Conservation (phyloP, 768 basidiomycete genomes). For the Rhizopogon vinicolor region DNA sequence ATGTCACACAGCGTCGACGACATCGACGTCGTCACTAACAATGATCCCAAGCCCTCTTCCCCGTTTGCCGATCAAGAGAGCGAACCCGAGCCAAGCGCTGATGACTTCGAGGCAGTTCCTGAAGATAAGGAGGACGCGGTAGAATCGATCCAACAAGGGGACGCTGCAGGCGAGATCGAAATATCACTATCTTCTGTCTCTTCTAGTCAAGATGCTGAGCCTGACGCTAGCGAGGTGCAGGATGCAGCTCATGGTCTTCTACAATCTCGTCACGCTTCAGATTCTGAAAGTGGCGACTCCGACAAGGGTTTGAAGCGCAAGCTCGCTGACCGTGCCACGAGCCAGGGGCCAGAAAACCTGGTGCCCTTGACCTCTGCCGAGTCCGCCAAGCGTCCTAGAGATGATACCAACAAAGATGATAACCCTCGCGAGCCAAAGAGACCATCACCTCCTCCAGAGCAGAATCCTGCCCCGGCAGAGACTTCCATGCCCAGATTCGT, state of each 20-base stretch:
- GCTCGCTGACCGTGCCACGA: constrained; percentile 61
- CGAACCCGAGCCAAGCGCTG: constrained; percentile 58
- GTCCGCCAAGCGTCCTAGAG: constrained; percentile 53
- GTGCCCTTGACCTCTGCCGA: constrained; percentile 24
- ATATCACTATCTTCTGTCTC: constrained; percentile 13
- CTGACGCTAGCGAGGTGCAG: constrained; percentile 27
- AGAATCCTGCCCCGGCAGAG: constrained; percentile 16
- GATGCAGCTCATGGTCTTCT: constrained; percentile 20
- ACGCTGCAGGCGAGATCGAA: constrained; percentile 6
- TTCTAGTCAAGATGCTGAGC: constrained; percentile 16
- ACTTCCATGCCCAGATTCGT: constrained; percentile 43
- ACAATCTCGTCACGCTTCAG: constrained; percentile 26
- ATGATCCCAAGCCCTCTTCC: constrained; percentile 17
- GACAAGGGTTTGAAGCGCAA: constrained; percentile 73
- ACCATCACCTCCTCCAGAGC: constrained; percentile 67
- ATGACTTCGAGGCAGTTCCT: constrained; percentile 18
- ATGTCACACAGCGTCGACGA: constrained; percentile 24
- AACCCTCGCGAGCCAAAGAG: constrained; percentile 58
- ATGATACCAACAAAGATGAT: constrained; percentile 57
- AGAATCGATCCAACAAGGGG: constrained; percentile 11
- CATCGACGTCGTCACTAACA: constrained; percentile 4
- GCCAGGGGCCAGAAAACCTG: constrained; percentile 45
- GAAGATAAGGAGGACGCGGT: constrained; percentile 8
- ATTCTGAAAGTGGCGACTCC: constrained; percentile 41
- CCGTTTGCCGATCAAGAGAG: constrained; percentile 46